Evolutionary conservation across 176 grass and related monocot genomes (phyloP).

Genomic region (Oryza rufipogon): DNA sequence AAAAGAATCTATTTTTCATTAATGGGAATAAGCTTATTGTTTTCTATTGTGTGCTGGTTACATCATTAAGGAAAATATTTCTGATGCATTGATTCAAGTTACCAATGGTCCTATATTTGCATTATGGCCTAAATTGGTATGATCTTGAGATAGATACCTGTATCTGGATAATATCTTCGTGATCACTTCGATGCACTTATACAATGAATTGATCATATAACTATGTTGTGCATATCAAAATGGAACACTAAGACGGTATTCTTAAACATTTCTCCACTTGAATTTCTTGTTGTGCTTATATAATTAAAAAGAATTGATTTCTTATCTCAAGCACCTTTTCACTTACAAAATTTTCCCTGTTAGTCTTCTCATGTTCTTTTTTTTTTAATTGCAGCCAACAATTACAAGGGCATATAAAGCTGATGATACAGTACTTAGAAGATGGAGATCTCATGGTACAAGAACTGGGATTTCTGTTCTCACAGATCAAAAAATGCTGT

Average conservation of each 20-base stretch:
- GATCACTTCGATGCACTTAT: neutral
- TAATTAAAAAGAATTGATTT: constrained; percentile 19
- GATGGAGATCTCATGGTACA: constrained; percentile 84
- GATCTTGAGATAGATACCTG: constrained; percentile 9
- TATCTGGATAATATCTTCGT: constrained; percentile 12
- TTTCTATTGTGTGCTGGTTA: neutral
- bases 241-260: neutral
- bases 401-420: constrained; percentile 46
- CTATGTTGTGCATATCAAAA: neutral
- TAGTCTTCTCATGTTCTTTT: constrained; percentile 38
- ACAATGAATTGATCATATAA: constrained; percentile 4
- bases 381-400: constrained; percentile 45
- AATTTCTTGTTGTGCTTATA: neutral
- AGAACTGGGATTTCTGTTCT: constrained; percentile 60
- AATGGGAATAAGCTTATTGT: neutral
- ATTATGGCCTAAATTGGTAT: neutral
- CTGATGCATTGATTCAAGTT: neutral
- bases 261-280: neutral
- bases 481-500: constrained; percentile 59
- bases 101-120: constrained; percentile 15
- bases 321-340: constrained; percentile 17
- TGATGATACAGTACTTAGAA: constrained; percentile 71
- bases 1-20: neutral
- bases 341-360: constrained; percentile 24
- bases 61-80: constrained; percentile 17